phyloP scores from a whole-genome alignment of 2,329 filamentous ascomycete genomes.

The Beauveria rudraprayagi region DNA sequence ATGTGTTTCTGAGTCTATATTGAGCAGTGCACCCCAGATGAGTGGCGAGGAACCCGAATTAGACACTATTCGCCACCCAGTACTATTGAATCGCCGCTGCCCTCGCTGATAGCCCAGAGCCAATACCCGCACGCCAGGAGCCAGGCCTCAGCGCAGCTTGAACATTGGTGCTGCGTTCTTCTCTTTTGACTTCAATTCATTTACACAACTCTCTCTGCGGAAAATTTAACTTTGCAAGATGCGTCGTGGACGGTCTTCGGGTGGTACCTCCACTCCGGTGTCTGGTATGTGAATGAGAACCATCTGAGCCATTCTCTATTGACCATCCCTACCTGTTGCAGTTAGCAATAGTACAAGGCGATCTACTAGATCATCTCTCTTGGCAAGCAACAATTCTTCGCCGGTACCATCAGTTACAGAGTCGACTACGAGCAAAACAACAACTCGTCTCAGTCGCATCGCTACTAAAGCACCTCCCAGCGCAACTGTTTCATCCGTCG shows the following conservation, averaged over 20 bases:
- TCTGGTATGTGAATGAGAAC: background rate
- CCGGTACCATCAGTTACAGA: background rate
- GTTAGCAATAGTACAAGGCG: background rate
- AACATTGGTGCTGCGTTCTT: background rate
- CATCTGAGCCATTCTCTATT: background rate
- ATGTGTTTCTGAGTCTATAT: background rate
- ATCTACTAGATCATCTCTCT: background rate
- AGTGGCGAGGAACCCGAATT: background rate
- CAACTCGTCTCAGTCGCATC: background rate
- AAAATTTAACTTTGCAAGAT: background rate
- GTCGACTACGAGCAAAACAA: background rate
- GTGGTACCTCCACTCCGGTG: background rate
- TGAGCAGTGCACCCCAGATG: background rate
- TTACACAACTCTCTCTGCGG: too few species aligned
- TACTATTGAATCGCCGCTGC: background rate
- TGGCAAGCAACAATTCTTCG: slow-evolving; percentile 6
- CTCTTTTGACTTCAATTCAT: too few species aligned
- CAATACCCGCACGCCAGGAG: background rate
- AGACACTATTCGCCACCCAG: background rate
- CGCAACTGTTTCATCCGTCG: slow-evolving; percentile 25
- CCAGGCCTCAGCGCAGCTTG: background rate
- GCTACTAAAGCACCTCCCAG: slow-evolving; percentile 9
- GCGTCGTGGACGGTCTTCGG: background rate
- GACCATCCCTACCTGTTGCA: background rate
- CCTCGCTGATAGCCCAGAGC: background rate